Base-by-base conservation (phyloP, 768 basidiomycete genomes). In the Ephemerocybe angulata region DNA sequence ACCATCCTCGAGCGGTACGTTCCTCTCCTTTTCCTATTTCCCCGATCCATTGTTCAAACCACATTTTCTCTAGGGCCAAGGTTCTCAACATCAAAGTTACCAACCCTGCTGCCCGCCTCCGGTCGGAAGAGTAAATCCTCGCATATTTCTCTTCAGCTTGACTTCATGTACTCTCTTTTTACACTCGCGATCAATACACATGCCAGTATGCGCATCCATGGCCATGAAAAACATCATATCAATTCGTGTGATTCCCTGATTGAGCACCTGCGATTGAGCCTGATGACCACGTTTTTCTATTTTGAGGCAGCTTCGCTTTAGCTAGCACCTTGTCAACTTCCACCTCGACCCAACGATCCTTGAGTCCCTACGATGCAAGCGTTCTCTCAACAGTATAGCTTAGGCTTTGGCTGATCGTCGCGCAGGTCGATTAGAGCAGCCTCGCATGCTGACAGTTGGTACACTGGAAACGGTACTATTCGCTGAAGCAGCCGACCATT, bases 401-500 rank as follows among this genome's bases (percentile, higher is more conserved):
- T 49, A 19, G 10, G 3, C 21, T 6, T 25, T 40, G 13, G 28
- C 29, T n/a, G 19, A 41, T 31, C 27, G 12, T 24, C 24, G 22
- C 43, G 7, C 27, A 55, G 54, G 54, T 27, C 47, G 8, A 15
- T 50, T 25, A 69, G 90, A 69, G 65, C 69, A 46, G 89, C 93
- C 1, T 84, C 88, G 1, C 95, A 98, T 73, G 93, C 93, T 2
- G 88, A 87, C 33, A 86, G 84, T 55, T 98, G 96, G 96, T 98
- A 98, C 71, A 84, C 83, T 19, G 76, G 69, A 43, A 74, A 90
- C 61, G 76, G 93, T 89, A 63, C 13, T 56, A 57, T 28, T 15
- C n/a, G 19, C 24, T 6, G 11, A 15, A 17, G 7, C 13, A 37
- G 40, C 15, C 15, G 11, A 19, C n/a, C 48, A 7, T 41, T n/a